These are phyloP conservation scores for Maudiozyma serrabonitensis DNA, from an alignment of 805 yeast genomes.

Conservation along the genomic window DNA sequence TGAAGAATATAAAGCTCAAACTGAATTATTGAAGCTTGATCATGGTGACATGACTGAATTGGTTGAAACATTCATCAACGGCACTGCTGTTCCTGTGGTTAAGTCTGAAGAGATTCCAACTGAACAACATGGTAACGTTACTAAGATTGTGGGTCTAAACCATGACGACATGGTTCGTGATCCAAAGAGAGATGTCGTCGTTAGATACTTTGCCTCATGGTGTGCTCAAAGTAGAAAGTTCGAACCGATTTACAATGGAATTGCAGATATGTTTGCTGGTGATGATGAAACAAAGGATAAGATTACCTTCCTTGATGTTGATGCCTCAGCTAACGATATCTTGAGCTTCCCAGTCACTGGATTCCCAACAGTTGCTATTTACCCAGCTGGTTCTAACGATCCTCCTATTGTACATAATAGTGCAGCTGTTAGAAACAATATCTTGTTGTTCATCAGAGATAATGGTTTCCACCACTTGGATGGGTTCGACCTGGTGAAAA, in stretches of 20 bases:
- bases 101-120: conserved; percentile 86
- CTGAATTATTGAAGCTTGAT: conserved; percentile 32
- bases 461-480: conserved; percentile 58
- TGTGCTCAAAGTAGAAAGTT: conserved; percentile 92
- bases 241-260: conserved; percentile 81
- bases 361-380: conserved; percentile 85
- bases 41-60: conserved; percentile 48
- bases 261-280: conserved; percentile 57
- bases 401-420: conserved; percentile 59
- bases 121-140: conserved; percentile 63
- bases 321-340: conserved; percentile 85
- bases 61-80: conserved; percentile 53
- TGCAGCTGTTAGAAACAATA: conserved; percentile 61
- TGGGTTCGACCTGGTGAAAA: conserved; percentile 30
- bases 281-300: conserved; percentile 40
- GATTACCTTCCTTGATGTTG: conserved; percentile 75
- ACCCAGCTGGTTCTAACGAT: conserved; percentile 74
- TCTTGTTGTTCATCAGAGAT: conserved; percentile 62
- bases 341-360: conserved; percentile 65
- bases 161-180: conserved; percentile 61
- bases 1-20: conserved; percentile 19
- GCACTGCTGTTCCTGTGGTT: conserved; percentile 58
- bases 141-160: conserved; percentile 73
- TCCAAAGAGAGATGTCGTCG: conserved; percentile 57
- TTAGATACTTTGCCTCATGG: conserved; percentile 95